Percentiles rank a stretch among this genome's conserved stretches.
phyloP scores from a whole-genome alignment of 305 asterid genomes.

The Fraxinus greggii region DNA sequence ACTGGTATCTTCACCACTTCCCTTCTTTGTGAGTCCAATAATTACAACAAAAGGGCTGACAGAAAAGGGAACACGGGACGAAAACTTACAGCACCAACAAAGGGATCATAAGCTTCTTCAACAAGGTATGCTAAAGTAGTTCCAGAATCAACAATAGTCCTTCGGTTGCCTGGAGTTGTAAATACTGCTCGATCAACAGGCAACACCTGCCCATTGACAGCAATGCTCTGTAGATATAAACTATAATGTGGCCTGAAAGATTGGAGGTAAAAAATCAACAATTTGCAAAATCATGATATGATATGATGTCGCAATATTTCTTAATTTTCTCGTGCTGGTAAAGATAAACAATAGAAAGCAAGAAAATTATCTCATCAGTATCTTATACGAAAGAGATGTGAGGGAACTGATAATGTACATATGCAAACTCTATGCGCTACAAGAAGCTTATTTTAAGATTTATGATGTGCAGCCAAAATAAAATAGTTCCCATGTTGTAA shows the following conservation, averaged over 20 bases:
- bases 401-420: slow-evolving; percentile 18
- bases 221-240: slow-evolving; percentile 78
- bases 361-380: slow-evolving; percentile 19
- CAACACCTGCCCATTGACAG: slow-evolving; percentile 78
- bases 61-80: slow-evolving; percentile 10
- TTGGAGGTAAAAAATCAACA: slow-evolving; percentile 28
- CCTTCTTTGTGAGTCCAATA: neutral
- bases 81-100: slow-evolving; percentile 78
- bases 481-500: slow-evolving; percentile 25
- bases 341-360: slow-evolving; percentile 10
- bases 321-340: slow-evolving; percentile 10
- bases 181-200: slow-evolving; percentile 79
- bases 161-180: slow-evolving; percentile 71
- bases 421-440: neutral
- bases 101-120: slow-evolving; percentile 83
- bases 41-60: slow-evolving; percentile 19
- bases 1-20: neutral
- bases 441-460: neutral
- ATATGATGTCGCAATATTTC: slow-evolving; percentile 7
- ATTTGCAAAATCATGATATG: neutral
- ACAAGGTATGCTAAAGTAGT: slow-evolving; percentile 92
- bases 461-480: neutral
- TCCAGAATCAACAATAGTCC: slow-evolving; percentile 93
- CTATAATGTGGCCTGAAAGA: slow-evolving; percentile 85
- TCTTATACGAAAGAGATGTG: neutral